Evolutionary conservation across 805 yeast species (phyloP), one percentile per base, ranked within the genome.

Genomic region (Metschnikowia borealis): DNA sequence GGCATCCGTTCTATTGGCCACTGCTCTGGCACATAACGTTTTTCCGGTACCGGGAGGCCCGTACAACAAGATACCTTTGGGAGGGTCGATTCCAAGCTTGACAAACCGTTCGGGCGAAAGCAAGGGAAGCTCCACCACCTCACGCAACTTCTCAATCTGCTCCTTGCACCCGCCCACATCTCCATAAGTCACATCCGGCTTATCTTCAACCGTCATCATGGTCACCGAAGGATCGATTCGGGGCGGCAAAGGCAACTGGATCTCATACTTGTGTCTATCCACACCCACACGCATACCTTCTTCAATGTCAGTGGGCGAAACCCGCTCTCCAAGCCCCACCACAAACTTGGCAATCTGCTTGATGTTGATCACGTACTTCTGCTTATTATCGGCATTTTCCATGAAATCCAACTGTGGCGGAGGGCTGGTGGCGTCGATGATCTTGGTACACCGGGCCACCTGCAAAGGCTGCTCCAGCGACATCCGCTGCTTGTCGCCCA

Each of bases 281-380:
- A 94, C 99, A 64, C 99, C 99, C 36, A 94, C 98, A 67, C 99
- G 82, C 99, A 94, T 95, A 48, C 99, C 98, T 70, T 95, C 99
- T 71, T 94, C 99, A 50, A 94, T 91, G 78, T 94, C 99, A 0
- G 99, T 94, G 34, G 99, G 99, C 13, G 96, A 87, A 11, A 94
- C 97, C 56, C 96, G 83, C 67, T 95, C 97, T 44, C 98, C 99
- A 53, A 94, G 76, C 3, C 92, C 95, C 43, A 94, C 99, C 41
- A 94, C 97, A 65, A 94, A 94, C 69, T 94, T 94, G 55, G 99
- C 99, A 60, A 94, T 92, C 69, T 95, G 99, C 71, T 95, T 94
- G 67, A 94, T 85, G 70, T 94, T 95, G 65, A 94, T 94, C 53
- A 95, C 96, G 68, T 94, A 95, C 68, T 92, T 89, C 33, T 92